Evolutionary conservation across 2,329 filamentous ascomycete genomes (phyloP), one percentile per base, ranked within the genome.

Genomic region (Zymoseptoria ardabiliae): DNA sequence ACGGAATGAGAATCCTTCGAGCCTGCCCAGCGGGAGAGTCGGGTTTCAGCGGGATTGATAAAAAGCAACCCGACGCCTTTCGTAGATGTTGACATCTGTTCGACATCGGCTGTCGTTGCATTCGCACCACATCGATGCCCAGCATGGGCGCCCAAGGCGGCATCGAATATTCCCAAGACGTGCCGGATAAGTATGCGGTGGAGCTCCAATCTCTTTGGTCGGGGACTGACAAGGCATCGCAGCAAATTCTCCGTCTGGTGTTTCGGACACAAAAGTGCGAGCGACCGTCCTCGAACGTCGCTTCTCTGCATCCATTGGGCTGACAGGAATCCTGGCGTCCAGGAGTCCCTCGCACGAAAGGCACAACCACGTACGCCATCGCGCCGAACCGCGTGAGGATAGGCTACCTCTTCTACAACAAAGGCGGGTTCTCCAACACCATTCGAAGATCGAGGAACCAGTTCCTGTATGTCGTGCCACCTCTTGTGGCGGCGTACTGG

Each of bases 401-500:
- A 25, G 35, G 45, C 22, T 53, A 35, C 20, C 41, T 54, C 55
- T 21, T 51, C 55, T 52, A 57, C 55, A 41, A 55, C 30, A 30
- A 45, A 55, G 50, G 53, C 25, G 55, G 58, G 6, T 41, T 53
- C 23, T 30, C 35, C 41, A 55, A 60, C 48, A 50, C 51, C 8
- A 20, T 60, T 25, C 41, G 58, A 21, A 53, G 58, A 51, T 54
- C 50, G 28, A 30, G 55, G 53, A 52, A 58, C 50, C 55, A 60
- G 28, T 45, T 60, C 55, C 22, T 57, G 30, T 54, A 60, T 48
- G 56, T 60, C 30, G 45, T 58, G 45, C 55, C 58, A 20, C 41
- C 58, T 23, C 22, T 60, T 22, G 10, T 60, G 23, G 51, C 41
- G 22, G 55, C 51, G 25, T 55, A 57, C 30, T 28, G 35, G 35